Base-by-base conservation (phyloP, 352 stramenopile species). In the Plasmopara viticola region DNA sequence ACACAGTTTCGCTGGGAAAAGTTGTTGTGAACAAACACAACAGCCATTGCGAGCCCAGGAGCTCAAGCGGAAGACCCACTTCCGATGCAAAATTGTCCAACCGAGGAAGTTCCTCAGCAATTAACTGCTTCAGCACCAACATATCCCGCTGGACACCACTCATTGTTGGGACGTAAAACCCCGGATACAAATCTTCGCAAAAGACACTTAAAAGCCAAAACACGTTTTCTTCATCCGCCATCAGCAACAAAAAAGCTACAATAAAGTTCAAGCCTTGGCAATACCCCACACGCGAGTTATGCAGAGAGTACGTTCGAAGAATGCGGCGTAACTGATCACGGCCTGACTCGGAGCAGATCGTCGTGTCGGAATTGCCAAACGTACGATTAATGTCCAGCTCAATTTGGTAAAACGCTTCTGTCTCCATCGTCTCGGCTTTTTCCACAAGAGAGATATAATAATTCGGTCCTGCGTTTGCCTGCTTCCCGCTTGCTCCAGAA, bases 21-120 rank as follows among this genome's bases (percentile, higher is more conserved):
- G 84, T 95, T 15, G 88, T 96, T 6, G 91, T 90, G 64, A 96
- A 96, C 14, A 96, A 57, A 51, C 87, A 96, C 8, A 96, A 44
- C 15, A 96, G 66, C 87, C 87, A 96, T 72, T 96, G 86, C 7
- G 84, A 92, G 2, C 87, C 87, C 4, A 96, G 55, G 2, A 95
- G 66, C 51, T 95, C 82, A 12, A 96, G 67, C n/a, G 84, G 86
- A 17, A 95, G 65, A 2, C 83, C 83, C 34, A 94, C 63, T 18
- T 90, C 66, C 9, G 69, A 58, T 2, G 86, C 84, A 45, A 90
- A 90, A n/a, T 81, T 70, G 12, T 94, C 68, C 0, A 96, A 55
- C 8, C 60, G 41, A 15, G 84, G 84, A 13, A 96, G 58, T 33
- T 95, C 79, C 41, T 90, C 75, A 9, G 78, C 71, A 25, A 96